Evolutionary conservation across 163 green algal species (phyloP), one percentile per base, ranked within the genome.

Genomic region (Scenedesmus sp.): DNA sequence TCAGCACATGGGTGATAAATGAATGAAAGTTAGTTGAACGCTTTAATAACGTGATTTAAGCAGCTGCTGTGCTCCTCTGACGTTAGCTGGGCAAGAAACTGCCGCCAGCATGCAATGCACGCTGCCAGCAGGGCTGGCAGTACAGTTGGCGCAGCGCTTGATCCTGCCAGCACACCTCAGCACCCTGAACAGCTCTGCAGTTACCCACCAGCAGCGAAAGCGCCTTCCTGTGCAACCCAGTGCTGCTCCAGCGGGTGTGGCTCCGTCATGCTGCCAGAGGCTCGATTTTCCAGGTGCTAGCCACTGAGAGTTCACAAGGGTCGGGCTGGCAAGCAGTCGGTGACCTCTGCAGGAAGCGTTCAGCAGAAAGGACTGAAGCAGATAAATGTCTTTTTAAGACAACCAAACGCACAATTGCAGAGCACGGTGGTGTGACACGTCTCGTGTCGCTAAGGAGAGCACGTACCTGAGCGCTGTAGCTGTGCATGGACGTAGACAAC

Each of bases 221-320:
- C 82, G 37, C 92, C 92, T 0, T 94, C 92, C 76, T 94, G 81
- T 2, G 90, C 90, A 0, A 91, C 59, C 26, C 44, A 87, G n/a
- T 81, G 81, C 33, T 87, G 26, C 20, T 70, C 87, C 22, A 37
- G 59, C 6, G 53, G 53, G 56, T 91, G 87, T 46, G 86, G 86
- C 72, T 90, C 86, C 6, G 73, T 84, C 72, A 85, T 90, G 10
- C 18, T 33, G 26, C 0, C 7, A 37, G 9, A 0, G 20, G 4
- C 30, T 18, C 30, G 37, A 22, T 9, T 33, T 70, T 70, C 9
- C 65, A 4, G 37, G 30, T 37, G 6, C 30, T 30, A 40, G 30
- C 6, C 65, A 76, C 65, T 20, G 30, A 40, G 65, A 76, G 30
- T 76, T 76, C 30, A 20, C 65, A 76, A 30, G 30, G 2, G 30